Evolutionary conservation across 1,284 basidiomycete species (phyloP).

Genomic region (Heliocybe sulcata): DNA sequence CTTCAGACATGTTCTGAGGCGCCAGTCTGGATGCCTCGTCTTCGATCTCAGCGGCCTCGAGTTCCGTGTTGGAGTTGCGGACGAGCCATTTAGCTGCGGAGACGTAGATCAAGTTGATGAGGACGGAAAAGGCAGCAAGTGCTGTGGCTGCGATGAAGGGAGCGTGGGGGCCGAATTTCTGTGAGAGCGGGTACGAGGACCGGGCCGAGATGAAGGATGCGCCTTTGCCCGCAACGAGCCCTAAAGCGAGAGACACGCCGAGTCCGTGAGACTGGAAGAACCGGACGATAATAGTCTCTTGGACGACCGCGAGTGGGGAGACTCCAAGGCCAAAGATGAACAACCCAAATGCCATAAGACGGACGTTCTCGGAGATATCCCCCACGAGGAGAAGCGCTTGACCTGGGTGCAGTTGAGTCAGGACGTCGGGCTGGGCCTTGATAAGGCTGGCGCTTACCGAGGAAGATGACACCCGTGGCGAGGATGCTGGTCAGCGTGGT

Average conservation of each 20-base stretch:
- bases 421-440: conserved; percentile 5
- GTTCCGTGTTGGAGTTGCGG: conserved; percentile 47
- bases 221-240: conserved; percentile 71
- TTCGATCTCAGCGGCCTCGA: conserved; percentile 54
- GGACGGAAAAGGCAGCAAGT: conserved; percentile 57
- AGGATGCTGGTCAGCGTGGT: conserved; percentile 64
- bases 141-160: conserved; percentile 69
- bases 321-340: conserved; percentile 77
- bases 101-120: conserved; percentile 63
- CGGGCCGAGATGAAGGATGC: conserved; percentile 71
- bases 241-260: conserved; percentile 71
- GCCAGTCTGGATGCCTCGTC: conserved; percentile 41
- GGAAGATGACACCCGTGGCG: conserved; percentile 62
- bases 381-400: conserved; percentile 58
- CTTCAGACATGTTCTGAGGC: conserved; percentile 37
- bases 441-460: conserved; percentile 32
- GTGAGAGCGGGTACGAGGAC: conserved; percentile 68
- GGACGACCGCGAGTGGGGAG: conserved; percentile 69
- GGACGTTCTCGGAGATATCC: conserved; percentile 48
- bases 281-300: conserved; percentile 75
- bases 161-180: conserved; percentile 58
- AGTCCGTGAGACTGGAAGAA: conserved; percentile 76
- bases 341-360: conserved; percentile 62
- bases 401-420: conserved; percentile 28
- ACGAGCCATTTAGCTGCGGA: conserved; percentile 56